These are phyloP conservation scores for Eucommia ulmoides DNA, from an alignment of 257 asterid genomes.

Conservation along the genomic window DNA sequence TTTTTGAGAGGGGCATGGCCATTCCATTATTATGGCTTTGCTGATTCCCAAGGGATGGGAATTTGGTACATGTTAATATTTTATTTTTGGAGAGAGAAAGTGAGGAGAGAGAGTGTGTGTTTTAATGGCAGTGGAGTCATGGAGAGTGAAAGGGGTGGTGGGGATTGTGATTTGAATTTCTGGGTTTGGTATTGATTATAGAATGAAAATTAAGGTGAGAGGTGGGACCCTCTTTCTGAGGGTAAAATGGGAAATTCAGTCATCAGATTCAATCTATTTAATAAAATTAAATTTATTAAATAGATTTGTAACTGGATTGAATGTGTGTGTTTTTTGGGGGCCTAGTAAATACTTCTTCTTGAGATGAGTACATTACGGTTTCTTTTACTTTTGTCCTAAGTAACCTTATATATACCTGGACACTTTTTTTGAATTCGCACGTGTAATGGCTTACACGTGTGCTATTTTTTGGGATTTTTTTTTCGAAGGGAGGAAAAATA, in stretches of 20 bases:
- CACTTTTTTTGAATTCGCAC: slow-evolving; percentile 44
- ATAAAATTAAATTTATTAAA: too few relatives aligned
- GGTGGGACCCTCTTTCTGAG: slow-evolving; percentile 21
- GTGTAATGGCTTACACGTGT: slow-evolving; percentile 32
- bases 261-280: background rate
- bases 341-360: slow-evolving; percentile 6
- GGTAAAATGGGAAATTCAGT: slow-evolving; percentile 2
- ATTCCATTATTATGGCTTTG: slow-evolving; percentile 34
- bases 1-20: slow-evolving; percentile 28
- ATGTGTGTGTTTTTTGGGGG: too few relatives aligned
- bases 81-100: slow-evolving; percentile 15
- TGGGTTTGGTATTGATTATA: slow-evolving; percentile 34
- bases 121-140: slow-evolving; percentile 32
- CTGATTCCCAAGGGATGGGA: slow-evolving; percentile 86
- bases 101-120: slow-evolving; percentile 5
- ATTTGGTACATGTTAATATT: slow-evolving; percentile 45
- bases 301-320: too few relatives aligned
- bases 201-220: slow-evolving; percentile 21
- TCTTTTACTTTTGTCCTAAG: slow-evolving; percentile 23
- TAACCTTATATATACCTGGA: slow-evolving; percentile 55
- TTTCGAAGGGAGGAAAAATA: too few relatives aligned
- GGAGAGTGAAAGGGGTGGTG: slow-evolving; percentile 12
- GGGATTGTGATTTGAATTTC: slow-evolving; percentile 42
- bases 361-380: slow-evolving; percentile 36
- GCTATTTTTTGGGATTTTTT: slow-evolving; percentile 7